A percentile compares a stretch with the other conserved stretches of the same genome.
Conservation (phyloP, 495 filamentous ascomycete species). For the Tuber aestivum region DNA sequence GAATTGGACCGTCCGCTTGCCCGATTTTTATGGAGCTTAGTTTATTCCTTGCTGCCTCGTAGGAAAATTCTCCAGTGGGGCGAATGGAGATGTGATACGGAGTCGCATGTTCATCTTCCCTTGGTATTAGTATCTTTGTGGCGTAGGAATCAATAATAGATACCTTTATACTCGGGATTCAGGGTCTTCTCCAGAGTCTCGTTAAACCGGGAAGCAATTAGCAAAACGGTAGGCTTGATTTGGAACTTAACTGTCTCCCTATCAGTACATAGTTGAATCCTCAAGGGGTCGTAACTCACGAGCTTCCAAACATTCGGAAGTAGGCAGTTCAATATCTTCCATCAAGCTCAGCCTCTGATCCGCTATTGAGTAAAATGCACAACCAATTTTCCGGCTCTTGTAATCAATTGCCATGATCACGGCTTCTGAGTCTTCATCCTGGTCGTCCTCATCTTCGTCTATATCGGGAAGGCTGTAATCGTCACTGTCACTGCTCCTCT, state of each 20-base stretch:
- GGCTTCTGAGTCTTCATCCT: slow-evolving; percentile 60
- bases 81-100: slow-evolving; percentile 45
- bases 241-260: slow-evolving; percentile 58
- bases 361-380: slow-evolving; percentile 72
- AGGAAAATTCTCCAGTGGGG: slow-evolving; percentile 70
- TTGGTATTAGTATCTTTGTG: not conserved
- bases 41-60: slow-evolving; percentile 62
- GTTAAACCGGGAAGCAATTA: slow-evolving; percentile 66
- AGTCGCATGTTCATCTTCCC: slow-evolving; percentile 31
- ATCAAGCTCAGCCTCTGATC: slow-evolving; percentile 73
- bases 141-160: not conserved
- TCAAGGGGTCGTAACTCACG: slow-evolving; percentile 45
- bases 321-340: slow-evolving; percentile 69
- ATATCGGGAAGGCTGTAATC: not conserved
- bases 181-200: slow-evolving; percentile 52
- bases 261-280: not conserved
- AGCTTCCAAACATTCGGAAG: slow-evolving; percentile 63
- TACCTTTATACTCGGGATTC: slow-evolving; percentile 33
- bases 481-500: not conserved
- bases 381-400: slow-evolving; percentile 68
- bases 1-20: slow-evolving; percentile 47
- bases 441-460: not conserved
- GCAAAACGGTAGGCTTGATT: slow-evolving; percentile 70
- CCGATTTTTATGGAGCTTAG: slow-evolving; percentile 56
- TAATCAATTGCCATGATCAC: slow-evolving; percentile 81